These are phyloP conservation scores for Amaranthus tricolor DNA, from an alignment of 179 eudicot genomes.

Conservation along the genomic window DNA sequence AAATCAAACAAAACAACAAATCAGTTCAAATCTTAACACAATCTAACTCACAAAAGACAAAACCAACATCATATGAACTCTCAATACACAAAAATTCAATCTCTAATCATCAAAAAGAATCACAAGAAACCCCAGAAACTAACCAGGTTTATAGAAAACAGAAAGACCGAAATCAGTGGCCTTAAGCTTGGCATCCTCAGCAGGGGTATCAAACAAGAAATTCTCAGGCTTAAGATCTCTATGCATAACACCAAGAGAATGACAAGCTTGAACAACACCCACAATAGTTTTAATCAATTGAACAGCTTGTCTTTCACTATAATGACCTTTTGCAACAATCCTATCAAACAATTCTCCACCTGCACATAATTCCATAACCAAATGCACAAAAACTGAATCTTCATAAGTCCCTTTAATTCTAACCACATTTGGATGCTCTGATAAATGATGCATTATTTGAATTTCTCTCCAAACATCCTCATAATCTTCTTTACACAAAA, in stretches of 20 bases:
- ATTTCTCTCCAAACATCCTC: conserved; percentile 92
- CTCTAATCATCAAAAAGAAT: neutral
- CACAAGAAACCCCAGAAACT: conserved; percentile 18
- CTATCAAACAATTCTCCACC: conserved; percentile 89
- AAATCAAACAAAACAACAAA: neutral
- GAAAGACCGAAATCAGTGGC: conserved; percentile 91
- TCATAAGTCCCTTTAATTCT: conserved; percentile 79
- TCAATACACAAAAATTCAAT: neutral
- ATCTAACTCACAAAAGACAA: neutral
- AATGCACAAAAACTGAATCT: conserved; percentile 74
- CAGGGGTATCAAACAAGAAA: conserved; percentile 62
- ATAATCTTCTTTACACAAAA: conserved; percentile 67
- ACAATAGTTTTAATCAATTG: conserved; percentile 71
- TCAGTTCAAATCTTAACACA: conserved; percentile 5
- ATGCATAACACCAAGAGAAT: conserved; percentile 93
- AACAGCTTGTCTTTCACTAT: conserved; percentile 72
- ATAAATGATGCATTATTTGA: conserved; percentile 87
- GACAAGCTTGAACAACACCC: conserved; percentile 82
- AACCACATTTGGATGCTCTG: conserved; percentile 71
- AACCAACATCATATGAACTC: neutral
- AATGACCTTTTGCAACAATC: conserved; percentile 84
- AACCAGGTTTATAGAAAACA: conserved; percentile 88
- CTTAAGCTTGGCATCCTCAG: conserved; percentile 85
- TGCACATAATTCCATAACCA: conserved; percentile 78
- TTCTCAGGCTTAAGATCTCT: conserved; percentile 95